Percentiles rank a stretch among this genome's conserved stretches.
phyloP scores from a whole-genome alignment of 2,329 filamentous ascomycete species.

The Beauveria pseudobassiana region DNA sequence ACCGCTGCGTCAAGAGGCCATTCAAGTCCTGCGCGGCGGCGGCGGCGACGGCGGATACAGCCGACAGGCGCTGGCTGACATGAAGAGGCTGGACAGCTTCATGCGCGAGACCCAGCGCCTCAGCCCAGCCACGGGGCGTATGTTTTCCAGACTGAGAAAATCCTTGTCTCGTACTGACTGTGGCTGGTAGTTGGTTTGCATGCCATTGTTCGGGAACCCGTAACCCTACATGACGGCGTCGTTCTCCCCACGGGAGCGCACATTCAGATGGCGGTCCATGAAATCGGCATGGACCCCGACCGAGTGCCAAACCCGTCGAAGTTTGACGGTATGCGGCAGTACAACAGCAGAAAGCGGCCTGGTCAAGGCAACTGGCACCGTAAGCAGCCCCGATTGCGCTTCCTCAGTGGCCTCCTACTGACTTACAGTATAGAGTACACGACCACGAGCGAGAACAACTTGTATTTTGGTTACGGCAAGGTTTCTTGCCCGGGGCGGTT shows the following conservation, averaged over 20 bases:
- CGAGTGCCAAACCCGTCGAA: not conserved
- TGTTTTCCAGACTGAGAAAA: not conserved
- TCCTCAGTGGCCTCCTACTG: not conserved
- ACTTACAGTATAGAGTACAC: not conserved
- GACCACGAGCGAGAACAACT: conserved; percentile 3
- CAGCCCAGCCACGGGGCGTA: conserved; percentile 5
- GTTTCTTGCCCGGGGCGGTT: conserved; percentile 2
- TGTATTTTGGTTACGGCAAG: conserved; percentile 2
- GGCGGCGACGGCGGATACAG: conserved; percentile 22
- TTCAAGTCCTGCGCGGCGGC: conserved; percentile 21
- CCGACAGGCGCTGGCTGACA: conserved; percentile 28
- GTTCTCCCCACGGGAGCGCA: conserved; percentile 1
- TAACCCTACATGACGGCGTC: not conserved
- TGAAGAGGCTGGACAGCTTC: conserved; percentile 34
- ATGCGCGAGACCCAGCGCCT: conserved; percentile 32
- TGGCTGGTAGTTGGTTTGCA: not conserved
- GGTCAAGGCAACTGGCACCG: not conserved
- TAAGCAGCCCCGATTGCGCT: not conserved
- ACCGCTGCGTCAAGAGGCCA: conserved; percentile 35
- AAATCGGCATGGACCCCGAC: conserved; percentile 1
- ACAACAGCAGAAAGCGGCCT: not conserved
- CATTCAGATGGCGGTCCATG: conserved; percentile 3
- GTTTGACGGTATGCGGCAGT: conserved; percentile 4
- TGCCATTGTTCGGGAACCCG: not conserved
- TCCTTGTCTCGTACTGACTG: not conserved